These are phyloP conservation scores for Celoporthe dispersa DNA, from an alignment of 2,329 filamentous ascomycete genomes.

Conservation along the genomic window DNA sequence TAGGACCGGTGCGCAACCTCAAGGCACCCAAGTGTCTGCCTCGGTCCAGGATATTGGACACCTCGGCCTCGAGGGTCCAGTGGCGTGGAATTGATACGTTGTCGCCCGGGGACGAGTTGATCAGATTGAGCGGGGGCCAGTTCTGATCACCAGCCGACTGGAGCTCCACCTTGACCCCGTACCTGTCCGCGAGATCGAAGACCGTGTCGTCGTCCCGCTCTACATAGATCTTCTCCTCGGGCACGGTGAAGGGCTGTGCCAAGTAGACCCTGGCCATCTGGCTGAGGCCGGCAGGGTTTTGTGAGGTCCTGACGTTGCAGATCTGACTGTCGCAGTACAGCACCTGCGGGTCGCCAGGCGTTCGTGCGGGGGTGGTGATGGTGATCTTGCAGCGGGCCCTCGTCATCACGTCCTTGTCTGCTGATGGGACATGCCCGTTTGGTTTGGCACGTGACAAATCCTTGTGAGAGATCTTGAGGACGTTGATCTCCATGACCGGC, in stretches of 20 bases:
- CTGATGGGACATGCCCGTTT: conserved; percentile 41
- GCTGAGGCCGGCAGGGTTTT: conserved; percentile 51
- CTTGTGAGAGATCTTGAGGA: conserved; percentile 57
- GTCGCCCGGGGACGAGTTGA: conserved; percentile 36
- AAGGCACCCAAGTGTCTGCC: conserved; percentile 39
- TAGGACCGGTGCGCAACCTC: conserved; percentile 42
- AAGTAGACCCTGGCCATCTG: conserved; percentile 54
- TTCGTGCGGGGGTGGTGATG: conserved; percentile 40
- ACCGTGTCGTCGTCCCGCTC: conserved; percentile 51
- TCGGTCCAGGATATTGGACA: conserved; percentile 48
- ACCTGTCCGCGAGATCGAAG: conserved; percentile 54
- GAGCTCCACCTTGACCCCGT: conserved; percentile 56
- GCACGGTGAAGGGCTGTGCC: conserved; percentile 55
- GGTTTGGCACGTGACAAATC: conserved; percentile 47
- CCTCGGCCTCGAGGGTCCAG: conserved; percentile 48
- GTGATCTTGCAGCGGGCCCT: conserved; percentile 50
- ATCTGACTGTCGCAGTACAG: conserved; percentile 59
- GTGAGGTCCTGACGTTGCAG: conserved; percentile 56
- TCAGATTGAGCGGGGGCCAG: conserved; percentile 57
- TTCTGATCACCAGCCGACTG: conserved; percentile 52
- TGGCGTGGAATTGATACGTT: conserved; percentile 35
- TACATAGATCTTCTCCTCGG: conserved; percentile 55
- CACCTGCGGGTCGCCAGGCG: conserved; percentile 45
- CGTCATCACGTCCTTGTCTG: conserved; percentile 41
- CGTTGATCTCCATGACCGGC: conserved; percentile 55